A percentile compares a stretch with the other conserved stretches of the same genome.
These are phyloP conservation scores for Erodium maritimum DNA, from an alignment of 345 rosid genomes.

Conservation along the genomic window DNA sequence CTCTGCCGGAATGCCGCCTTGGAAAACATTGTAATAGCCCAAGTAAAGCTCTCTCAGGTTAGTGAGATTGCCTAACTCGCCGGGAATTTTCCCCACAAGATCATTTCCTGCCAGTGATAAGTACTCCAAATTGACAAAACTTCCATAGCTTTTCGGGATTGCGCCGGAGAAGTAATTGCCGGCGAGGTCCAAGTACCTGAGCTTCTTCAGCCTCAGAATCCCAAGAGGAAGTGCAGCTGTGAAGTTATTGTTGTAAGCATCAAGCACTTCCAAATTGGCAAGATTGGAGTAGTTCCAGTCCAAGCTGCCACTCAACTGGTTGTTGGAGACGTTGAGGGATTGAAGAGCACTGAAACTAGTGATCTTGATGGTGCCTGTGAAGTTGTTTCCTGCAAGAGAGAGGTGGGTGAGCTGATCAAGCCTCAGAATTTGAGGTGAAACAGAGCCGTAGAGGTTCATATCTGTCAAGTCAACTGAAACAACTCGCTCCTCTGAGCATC, in stretches of 20 bases:
- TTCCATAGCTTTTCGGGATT: slow-evolving; percentile 58
- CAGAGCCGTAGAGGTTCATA: slow-evolving; percentile 35
- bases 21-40: slow-evolving; percentile 58
- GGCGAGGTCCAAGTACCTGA: slow-evolving; percentile 60
- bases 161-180: slow-evolving; percentile 72
- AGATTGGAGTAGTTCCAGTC: slow-evolving; percentile 41
- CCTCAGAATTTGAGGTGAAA: slow-evolving; percentile 28
- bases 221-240: slow-evolving; percentile 58
- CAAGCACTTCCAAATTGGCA: slow-evolving; percentile 40
- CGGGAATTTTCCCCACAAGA: slow-evolving; percentile 60
- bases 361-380: slow-evolving; percentile 36
- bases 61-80: slow-evolving; percentile 57
- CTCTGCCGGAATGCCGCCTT: slow-evolving; percentile 68
- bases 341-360: slow-evolving; percentile 29
- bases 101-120: slow-evolving; percentile 79
- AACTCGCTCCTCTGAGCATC: slow-evolving; percentile 39
- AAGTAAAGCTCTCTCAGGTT: slow-evolving; percentile 48
- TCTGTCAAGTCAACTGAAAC: slow-evolving; percentile 42
- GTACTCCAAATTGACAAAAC: slow-evolving; percentile 38
- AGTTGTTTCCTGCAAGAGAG: slow-evolving; percentile 50
- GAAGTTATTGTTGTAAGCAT: slow-evolving; percentile 77
- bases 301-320: slow-evolving; percentile 47
- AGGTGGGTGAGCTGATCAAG: slow-evolving; percentile 39
- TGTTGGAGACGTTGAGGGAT: slow-evolving; percentile 60
- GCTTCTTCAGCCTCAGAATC: slow-evolving; percentile 26